These are phyloP conservation scores for Diaporthe citri DNA, from an alignment of 2,329 filamentous ascomycete species.

Conservation along the genomic window DNA sequence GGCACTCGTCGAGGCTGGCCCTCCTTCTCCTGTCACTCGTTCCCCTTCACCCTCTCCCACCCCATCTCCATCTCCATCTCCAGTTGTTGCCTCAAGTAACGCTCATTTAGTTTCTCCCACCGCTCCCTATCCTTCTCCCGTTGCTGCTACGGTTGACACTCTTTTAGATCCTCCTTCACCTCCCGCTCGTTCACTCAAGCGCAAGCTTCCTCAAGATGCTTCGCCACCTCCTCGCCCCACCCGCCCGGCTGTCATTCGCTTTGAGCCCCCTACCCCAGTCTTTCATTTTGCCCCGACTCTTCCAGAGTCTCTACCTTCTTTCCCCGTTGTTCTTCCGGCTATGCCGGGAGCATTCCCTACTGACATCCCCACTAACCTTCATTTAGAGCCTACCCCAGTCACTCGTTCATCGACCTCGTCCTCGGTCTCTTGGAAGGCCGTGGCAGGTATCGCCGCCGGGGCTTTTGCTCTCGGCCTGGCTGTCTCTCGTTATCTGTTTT, in stretches of 20 bases:
- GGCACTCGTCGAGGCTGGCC: not conserved
- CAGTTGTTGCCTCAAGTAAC: not conserved
- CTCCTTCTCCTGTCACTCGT: slow-evolving; percentile 2
- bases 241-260: slow-evolving; percentile 23
- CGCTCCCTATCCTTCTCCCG: not conserved
- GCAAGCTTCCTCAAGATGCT: slow-evolving; percentile 26
- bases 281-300: slow-evolving; percentile 16
- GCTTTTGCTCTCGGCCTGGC: slow-evolving; percentile 35
- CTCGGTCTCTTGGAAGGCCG: slow-evolving; percentile 31
- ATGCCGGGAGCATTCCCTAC: slow-evolving; percentile 17
- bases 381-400: not conserved
- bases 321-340: not conserved
- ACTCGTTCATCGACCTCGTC: slow-evolving; percentile 14
- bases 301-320: slow-evolving; percentile 15
- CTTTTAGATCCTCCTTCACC: not conserved
- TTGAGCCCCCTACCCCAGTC: slow-evolving; percentile 7
- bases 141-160: not conserved
- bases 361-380: slow-evolving; percentile 5
- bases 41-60: not conserved
- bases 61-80: not conserved
- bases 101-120: not conserved
- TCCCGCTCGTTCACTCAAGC: slow-evolving; percentile 24
- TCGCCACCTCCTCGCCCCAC: slow-evolving; percentile 16
- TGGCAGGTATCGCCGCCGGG: slow-evolving; percentile 33
- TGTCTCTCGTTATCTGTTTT: slow-evolving; percentile 38